These are phyloP conservation scores for Decorospora gaudefroyi DNA, from an alignment of 2,329 filamentous ascomycete genomes.

Conservation along the genomic window DNA sequence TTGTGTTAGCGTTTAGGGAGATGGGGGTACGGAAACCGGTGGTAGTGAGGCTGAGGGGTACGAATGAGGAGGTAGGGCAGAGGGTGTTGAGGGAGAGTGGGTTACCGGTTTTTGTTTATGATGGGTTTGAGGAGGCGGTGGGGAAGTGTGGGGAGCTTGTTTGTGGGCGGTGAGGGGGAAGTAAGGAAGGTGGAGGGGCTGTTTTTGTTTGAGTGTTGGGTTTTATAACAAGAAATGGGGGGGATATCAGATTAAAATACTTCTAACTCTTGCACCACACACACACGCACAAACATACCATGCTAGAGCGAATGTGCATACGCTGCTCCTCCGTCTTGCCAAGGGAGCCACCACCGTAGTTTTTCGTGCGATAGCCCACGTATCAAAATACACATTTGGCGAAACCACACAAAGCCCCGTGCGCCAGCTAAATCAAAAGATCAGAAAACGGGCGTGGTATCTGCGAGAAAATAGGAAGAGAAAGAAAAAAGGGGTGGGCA, in stretches of 20 bases:
- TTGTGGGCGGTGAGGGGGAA: conserved; percentile 9
- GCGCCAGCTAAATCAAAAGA: conserved; percentile 14
- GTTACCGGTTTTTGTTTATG: conserved; percentile 70
- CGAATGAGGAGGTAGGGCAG: conserved; percentile 72
- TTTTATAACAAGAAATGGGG: too few species aligned
- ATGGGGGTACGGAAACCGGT: conserved; percentile 67
- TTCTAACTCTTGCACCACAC: too few species aligned
- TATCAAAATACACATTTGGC: conserved; percentile 11
- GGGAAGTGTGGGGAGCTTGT: conserved; percentile 42
- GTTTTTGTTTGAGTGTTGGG: too few species aligned
- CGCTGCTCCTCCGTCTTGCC: too few species aligned
- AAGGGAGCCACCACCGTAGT: conserved; percentile 15
- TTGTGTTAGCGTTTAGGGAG: conserved; percentile 73
- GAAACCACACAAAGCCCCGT: conserved; percentile 11
- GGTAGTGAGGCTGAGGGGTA: conserved; percentile 76
- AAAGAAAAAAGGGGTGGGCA: conserved; percentile 1
- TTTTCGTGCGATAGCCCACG: conserved; percentile 10
- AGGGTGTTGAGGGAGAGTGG: conserved; percentile 70
- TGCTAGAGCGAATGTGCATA: too few species aligned
- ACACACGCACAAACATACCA: too few species aligned
- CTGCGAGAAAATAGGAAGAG: conserved; percentile 17
- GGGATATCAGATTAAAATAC: conserved; percentile 31
- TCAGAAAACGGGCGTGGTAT: conserved; percentile 21
- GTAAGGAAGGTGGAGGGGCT: too few species aligned
- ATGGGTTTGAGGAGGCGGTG: conserved; percentile 72